Conservation (phyloP, 176 grass and related monocot species). For the Luzula sylvatica region DNA sequence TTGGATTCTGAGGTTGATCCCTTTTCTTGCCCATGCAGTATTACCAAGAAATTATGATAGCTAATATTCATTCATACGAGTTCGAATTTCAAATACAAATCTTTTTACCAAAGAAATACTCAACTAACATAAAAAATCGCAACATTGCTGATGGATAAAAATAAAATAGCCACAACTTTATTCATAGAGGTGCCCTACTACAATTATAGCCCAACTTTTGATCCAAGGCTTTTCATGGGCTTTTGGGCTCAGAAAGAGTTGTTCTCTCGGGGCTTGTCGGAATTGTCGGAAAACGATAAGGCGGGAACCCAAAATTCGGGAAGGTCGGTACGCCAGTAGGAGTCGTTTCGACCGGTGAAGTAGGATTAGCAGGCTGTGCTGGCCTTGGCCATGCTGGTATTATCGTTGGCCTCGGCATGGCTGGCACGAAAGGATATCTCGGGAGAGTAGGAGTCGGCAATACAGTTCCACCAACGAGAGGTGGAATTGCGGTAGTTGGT, state of each 20-base stretch:
- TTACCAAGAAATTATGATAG: too few relatives aligned
- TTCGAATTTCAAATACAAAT: too few relatives aligned
- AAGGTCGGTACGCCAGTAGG: not conserved
- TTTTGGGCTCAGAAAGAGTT: not conserved
- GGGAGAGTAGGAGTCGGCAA: not conserved
- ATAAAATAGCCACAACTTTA: too few relatives aligned
- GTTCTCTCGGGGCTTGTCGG: not conserved
- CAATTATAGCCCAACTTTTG: not conserved
- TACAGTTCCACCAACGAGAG: not conserved
- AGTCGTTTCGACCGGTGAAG: not conserved
- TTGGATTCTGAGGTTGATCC: too few relatives aligned
- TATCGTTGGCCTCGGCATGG: too few relatives aligned
- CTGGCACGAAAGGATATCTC: not conserved
- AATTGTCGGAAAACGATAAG: not conserved
- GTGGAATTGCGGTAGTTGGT: not conserved
- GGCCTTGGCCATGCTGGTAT: too few relatives aligned
- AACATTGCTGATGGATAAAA: too few relatives aligned
- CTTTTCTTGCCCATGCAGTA: too few relatives aligned
- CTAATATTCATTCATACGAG: too few relatives aligned
- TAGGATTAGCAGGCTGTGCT: not conserved
- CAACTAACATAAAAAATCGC: too few relatives aligned
- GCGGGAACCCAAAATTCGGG: not conserved
- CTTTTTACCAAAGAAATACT: too few relatives aligned
- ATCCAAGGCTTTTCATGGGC: conserved; percentile 7
- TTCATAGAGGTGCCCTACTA: not conserved